Evolutionary conservation across 208 protist species (phyloP).

Genomic region (Blechomonas ayalai): DNA sequence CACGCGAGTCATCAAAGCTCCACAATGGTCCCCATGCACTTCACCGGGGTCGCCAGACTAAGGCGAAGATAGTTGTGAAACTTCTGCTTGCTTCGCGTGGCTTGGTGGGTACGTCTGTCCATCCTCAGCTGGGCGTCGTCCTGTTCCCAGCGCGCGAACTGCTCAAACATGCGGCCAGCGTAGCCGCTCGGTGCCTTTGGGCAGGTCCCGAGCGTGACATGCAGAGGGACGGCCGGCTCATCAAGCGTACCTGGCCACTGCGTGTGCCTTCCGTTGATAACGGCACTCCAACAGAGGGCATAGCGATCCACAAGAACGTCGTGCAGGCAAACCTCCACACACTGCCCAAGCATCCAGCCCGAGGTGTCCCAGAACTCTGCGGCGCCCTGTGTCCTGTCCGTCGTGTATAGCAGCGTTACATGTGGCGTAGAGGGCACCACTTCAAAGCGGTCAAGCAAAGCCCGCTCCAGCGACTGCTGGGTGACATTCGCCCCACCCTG

Average conservation of each 20-base stretch:
- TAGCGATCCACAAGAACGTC: constrained; percentile 63
- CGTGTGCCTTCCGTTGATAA: constrained; percentile 4
- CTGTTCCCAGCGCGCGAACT: constrained; percentile 39
- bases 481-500: constrained; percentile 4
- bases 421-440: constrained; percentile 19
- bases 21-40: neutral
- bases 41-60: constrained; percentile 7
- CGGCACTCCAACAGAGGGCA: constrained; percentile 37
- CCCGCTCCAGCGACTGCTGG: constrained; percentile 7
- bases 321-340: constrained; percentile 24
- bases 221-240: constrained; percentile 22
- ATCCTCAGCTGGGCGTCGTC: constrained; percentile 47
- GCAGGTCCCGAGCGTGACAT: constrained; percentile 55
- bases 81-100: constrained; percentile 70
- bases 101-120: constrained; percentile 8
- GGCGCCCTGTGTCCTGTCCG: neutral
- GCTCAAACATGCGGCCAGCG: constrained; percentile 41
- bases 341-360: constrained; percentile 15
- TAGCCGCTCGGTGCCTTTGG: constrained; percentile 23
- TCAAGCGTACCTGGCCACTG: constrained; percentile 1
- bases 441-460: constrained; percentile 53
- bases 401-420: constrained; percentile 52
- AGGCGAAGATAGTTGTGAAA: constrained; percentile 75
- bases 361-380: constrained; percentile 8
- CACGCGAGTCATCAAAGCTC: too few relatives aligned